Conservation (phyloP, 306 rosid species). For the Canavalia ensiformis region DNA sequence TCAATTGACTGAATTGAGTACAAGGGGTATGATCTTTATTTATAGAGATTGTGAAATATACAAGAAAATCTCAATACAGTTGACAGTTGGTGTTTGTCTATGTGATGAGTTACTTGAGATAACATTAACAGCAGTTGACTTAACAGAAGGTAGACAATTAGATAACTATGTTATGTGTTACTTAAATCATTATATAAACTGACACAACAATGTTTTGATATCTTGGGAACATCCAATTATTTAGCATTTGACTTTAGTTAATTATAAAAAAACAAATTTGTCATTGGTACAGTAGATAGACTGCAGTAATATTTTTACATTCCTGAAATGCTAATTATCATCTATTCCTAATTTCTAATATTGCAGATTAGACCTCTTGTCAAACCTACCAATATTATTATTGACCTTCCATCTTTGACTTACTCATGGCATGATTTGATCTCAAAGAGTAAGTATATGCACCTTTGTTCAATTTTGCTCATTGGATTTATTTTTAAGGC, state of each 20-base stretch:
- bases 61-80: too few relatives aligned
- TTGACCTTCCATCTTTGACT: constrained; percentile 53
- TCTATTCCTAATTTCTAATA: constrained; percentile 33
- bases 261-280: neutral
- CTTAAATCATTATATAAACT: too few relatives aligned
- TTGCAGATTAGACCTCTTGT: constrained; percentile 95
- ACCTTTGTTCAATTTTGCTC: constrained; percentile 8
- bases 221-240: neutral
- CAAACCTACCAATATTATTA: constrained; percentile 73
- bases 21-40: too few relatives aligned
- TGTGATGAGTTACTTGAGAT: too few relatives aligned
- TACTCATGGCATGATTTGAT: constrained; percentile 95
- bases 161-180: too few relatives aligned
- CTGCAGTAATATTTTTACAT: constrained; percentile 16
- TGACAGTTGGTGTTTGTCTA: too few relatives aligned
- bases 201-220: neutral
- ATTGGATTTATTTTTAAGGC: constrained; percentile 23
- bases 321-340: constrained; percentile 29
- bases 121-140: too few relatives aligned
- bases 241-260: constrained; percentile 25
- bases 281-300: constrained; percentile 7
- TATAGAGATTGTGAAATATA: too few relatives aligned
- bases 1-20: too few relatives aligned
- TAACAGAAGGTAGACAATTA: too few relatives aligned
- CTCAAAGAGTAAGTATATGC: constrained; percentile 72